A percentile compares a stretch with the other conserved stretches of the same genome.
phyloP scores from a whole-genome alignment of 2,329 filamentous ascomycete genomes.

The Ophiostoma sp. region DNA sequence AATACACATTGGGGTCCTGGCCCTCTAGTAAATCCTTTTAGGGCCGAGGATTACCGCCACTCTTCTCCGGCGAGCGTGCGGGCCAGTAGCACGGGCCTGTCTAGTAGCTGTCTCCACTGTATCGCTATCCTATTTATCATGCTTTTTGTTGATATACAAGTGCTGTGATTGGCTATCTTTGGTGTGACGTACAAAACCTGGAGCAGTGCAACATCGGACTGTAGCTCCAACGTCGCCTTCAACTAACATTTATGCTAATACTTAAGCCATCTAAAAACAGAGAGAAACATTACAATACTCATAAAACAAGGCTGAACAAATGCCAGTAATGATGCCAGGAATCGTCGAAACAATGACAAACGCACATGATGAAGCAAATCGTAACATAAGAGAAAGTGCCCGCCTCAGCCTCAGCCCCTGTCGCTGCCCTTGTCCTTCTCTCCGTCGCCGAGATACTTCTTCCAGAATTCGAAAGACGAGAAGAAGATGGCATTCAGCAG shows the following conservation, averaged over 20 bases:
- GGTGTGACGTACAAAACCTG: background rate
- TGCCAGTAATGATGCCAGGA: background rate
- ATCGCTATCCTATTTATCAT: constrained; percentile 17
- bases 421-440: background rate
- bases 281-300: too few relatives aligned
- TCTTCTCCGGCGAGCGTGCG: constrained; percentile 5
- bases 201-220: background rate
- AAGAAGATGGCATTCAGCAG: constrained; percentile 87
- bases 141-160: constrained; percentile 4
- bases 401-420: background rate
- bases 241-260: too few relatives aligned
- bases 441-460: constrained; percentile 43
- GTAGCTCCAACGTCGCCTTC: background rate
- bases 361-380: background rate
- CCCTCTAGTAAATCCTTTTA: constrained; percentile 12
- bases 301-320: too few relatives aligned
- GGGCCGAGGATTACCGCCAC: constrained; percentile 22
- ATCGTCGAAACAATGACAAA: background rate
- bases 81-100: constrained; percentile 11
- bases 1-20: constrained; percentile 19
- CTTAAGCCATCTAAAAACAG: too few relatives aligned
- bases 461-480: constrained; percentile 78
- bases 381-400: background rate
- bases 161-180: constrained; percentile 20
- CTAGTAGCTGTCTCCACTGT: constrained; percentile 7